Evolutionary conservation across 352 stramenopile genomes (phyloP).

Genomic region (Phytophthora crassamura): DNA sequence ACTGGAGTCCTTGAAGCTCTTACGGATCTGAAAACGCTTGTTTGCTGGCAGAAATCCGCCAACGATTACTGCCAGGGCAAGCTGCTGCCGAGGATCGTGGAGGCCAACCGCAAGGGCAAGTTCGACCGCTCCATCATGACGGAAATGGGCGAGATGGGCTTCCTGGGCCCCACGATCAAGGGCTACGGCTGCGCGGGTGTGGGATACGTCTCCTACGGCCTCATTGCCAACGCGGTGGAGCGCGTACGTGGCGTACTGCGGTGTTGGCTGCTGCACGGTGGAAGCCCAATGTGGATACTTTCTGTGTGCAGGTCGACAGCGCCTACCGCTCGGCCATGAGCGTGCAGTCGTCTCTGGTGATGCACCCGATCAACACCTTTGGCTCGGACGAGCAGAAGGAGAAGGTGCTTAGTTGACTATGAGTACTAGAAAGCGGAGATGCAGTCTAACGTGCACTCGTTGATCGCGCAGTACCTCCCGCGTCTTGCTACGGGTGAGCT

Average conservation of each 20-base stretch:
- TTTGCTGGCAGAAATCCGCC: slow-evolving; percentile 81
- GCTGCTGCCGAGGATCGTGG: slow-evolving; percentile 93
- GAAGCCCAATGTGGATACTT: neutral
- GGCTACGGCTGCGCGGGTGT: slow-evolving; percentile 96
- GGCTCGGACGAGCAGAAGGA: slow-evolving; percentile 96
- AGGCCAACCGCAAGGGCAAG: slow-evolving; percentile 94
- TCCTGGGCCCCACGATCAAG: slow-evolving; percentile 95
- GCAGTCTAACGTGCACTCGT: neutral
- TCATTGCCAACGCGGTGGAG: slow-evolving; percentile 98
- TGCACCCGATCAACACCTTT: slow-evolving; percentile 98
- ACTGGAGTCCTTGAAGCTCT: neutral
- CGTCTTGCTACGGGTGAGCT: slow-evolving; percentile 94
- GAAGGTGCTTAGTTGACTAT: slow-evolving; percentile 58
- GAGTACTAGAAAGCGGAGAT: neutral
- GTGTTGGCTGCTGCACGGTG: neutral
- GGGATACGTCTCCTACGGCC: slow-evolving; percentile 96
- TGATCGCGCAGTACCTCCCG: slow-evolving; percentile 89
- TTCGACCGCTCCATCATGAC: slow-evolving; percentile 96
- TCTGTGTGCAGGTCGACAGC: slow-evolving; percentile 88
- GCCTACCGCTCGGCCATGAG: slow-evolving; percentile 97
- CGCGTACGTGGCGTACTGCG: slow-evolving; percentile 19
- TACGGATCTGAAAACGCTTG: slow-evolving; percentile 1
- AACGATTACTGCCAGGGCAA: slow-evolving; percentile 95
- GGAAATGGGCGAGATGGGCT: slow-evolving; percentile 94
- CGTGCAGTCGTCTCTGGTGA: slow-evolving; percentile 97